Percentiles rank a stretch among this genome's conserved stretches.
Conservation (phyloP, 2,329 filamentous ascomycete species). For the Pyricularia grisea region DNA sequence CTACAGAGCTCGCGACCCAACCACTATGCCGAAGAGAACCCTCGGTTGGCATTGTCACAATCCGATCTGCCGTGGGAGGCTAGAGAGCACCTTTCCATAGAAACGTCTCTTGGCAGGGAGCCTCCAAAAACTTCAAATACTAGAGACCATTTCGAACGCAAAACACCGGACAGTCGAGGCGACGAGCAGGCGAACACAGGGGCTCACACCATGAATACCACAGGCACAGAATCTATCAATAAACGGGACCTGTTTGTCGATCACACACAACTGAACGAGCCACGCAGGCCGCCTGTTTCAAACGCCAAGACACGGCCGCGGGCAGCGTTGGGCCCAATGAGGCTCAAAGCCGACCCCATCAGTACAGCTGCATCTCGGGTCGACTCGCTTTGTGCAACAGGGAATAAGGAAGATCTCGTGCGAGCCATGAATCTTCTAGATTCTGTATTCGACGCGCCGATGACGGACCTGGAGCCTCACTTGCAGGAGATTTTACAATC, state of each 20-base stretch:
- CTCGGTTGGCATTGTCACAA: neutral
- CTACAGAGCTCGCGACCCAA: conserved; percentile 5
- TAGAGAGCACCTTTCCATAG: neutral
- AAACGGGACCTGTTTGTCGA: neutral
- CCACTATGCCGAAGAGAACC: neutral
- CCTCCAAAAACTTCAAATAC: neutral
- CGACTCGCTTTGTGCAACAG: neutral
- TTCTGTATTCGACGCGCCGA: neutral
- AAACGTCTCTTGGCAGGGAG: neutral
- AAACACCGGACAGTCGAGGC: neutral
- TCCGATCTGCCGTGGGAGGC: neutral
- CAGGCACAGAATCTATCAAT: neutral
- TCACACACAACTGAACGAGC: neutral
- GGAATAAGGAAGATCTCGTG: neutral
- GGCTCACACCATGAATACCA: neutral
- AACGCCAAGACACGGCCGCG: neutral
- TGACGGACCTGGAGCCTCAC: neutral
- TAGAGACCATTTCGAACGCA: neutral
- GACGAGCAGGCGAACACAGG: neutral
- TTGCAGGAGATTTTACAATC: conserved; percentile 12
- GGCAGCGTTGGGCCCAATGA: neutral
- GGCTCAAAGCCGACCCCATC: neutral
- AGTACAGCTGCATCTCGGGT: neutral
- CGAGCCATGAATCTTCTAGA: neutral
- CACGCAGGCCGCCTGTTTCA: neutral